A percentile compares a stretch with the other conserved stretches of the same genome.
These are phyloP conservation scores for Exophiala alcalophila DNA, from an alignment of 2,329 filamentous ascomycete species.

Conservation along the genomic window DNA sequence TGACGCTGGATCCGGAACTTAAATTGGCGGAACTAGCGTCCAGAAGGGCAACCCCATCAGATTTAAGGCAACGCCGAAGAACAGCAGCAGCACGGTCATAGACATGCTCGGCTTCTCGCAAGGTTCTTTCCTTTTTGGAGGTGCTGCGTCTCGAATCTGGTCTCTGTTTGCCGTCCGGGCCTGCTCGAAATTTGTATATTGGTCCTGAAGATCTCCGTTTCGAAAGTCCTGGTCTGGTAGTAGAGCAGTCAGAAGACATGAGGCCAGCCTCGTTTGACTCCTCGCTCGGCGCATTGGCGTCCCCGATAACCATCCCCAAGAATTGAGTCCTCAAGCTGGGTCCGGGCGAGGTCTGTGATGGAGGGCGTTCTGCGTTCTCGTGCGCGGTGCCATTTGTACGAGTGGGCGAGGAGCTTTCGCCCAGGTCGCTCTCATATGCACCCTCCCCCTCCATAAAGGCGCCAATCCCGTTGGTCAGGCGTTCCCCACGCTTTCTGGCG, in stretches of 20 bases:
- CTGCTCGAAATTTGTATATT: no score
- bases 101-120: conserved; percentile 27
- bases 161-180: no score
- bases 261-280: no score
- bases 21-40: conserved; percentile 27
- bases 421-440: not conserved
- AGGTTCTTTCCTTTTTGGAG: conserved; percentile 4
- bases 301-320: conserved; percentile 10
- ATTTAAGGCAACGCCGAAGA: conserved; percentile 43
- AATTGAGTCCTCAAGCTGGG: conserved; percentile 1
- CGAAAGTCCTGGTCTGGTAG: no score
- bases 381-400: not conserved
- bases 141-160: no score
- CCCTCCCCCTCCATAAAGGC: conserved; percentile 51
- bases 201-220: not conserved
- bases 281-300: conserved; percentile 7
- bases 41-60: conserved; percentile 40
- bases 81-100: conserved; percentile 48
- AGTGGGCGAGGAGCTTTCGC: not conserved
- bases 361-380: not conserved
- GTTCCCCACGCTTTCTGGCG: conserved; percentile 53
- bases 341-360: not conserved
- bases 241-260: no score
- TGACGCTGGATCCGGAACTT: conserved; percentile 19
- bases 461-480: conserved; percentile 55